Evolutionary conservation across 805 yeast species (phyloP), one percentile per base, ranked within the genome.

Genomic region (Ogataea populi-albae): DNA sequence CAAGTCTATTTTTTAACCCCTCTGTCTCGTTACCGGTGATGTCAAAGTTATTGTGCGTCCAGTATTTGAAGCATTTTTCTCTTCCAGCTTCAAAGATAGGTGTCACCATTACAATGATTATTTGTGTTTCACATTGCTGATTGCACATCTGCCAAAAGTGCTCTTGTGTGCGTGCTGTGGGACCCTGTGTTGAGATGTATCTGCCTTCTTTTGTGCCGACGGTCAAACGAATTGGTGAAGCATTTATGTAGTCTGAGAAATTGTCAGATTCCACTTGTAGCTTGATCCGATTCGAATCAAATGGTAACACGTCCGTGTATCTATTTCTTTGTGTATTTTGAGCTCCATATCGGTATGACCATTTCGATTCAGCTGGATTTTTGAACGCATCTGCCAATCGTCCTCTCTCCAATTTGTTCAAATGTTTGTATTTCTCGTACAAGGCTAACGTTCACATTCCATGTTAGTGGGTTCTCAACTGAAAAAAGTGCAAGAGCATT

Each of bases 111-210:
- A 82, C 76, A 8, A 84, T 64, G 1, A 75, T 73, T 3, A 77
- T 70, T 6, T 44, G 38, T 16, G 44, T 28, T 4, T 33, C 12
- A 9, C 52, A 41, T n/a, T 59, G 47, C 19, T 53, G 46, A 31
- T 47, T 45, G 34, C 57, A 55, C 63, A 52, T 61, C 24, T 67
- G 59, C 79, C 79, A 74, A 47, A 75, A 75, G 31, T 67, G 68
- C 26, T 56, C 61, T 11, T 53, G 47, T 1, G 78, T 73, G 11
- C 37, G 30, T 0, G 40, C 31, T n/a, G 66, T 52, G 2, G 79
- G 79, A 2, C 91, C 94, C 51, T 84, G 94, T 2, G 83, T 67
- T 0, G 87, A 85, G 21, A 84, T 79, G 53, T 79, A 83, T n/a
- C 42, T 45, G 5, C 41, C 50, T 4, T 29, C 20, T 8, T n/a